phyloP scores from a whole-genome alignment of 2,329 filamentous ascomycete species.

The Fusarium keratoplasticum region DNA sequence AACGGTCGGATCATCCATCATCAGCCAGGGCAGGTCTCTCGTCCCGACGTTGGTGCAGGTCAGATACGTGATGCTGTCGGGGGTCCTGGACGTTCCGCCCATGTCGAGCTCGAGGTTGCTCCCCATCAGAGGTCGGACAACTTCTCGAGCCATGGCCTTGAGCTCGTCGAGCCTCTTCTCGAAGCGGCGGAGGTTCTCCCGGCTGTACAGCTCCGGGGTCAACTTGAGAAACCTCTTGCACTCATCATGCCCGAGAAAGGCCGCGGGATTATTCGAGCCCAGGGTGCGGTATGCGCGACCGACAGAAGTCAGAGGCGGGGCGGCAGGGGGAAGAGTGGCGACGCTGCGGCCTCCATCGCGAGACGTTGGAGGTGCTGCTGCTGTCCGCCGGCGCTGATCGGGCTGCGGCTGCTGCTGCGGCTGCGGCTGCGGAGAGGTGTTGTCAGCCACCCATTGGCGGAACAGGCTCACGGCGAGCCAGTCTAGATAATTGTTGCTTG shows the following conservation, averaged over 20 bases:
- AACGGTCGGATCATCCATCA: constrained; percentile 48
- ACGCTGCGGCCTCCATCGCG: constrained; percentile 46
- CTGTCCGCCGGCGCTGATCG: constrained; percentile 43
- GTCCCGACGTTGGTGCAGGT: constrained; percentile 63
- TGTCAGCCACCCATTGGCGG: constrained; percentile 92
- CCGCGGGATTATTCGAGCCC: constrained; percentile 67
- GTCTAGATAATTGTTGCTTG: constrained; percentile 83
- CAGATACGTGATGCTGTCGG: constrained; percentile 60
- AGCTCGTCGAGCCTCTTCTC: constrained; percentile 90
- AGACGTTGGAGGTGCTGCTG: constrained; percentile 19
- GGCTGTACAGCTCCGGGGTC: constrained; percentile 82
- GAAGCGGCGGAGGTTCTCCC: constrained; percentile 87
- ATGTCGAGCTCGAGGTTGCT: constrained; percentile 87
- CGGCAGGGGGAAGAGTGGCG: constrained; percentile 51
- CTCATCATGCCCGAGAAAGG: constrained; percentile 86
- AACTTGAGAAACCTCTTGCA: constrained; percentile 91
- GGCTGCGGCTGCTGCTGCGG: constrained; percentile 30
- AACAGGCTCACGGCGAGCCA: constrained; percentile 92
- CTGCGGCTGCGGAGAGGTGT: constrained; percentile 74
- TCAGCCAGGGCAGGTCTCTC: constrained; percentile 63
- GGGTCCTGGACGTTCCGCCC: constrained; percentile 53
- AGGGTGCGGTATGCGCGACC: constrained; percentile 84
- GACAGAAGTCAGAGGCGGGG: constrained; percentile 66
- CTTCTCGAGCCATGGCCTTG: constrained; percentile 83
- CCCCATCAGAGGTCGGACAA: constrained; percentile 86